Evolutionary conservation across 495 filamentous ascomycete species (phyloP), one percentile per base, ranked within the genome.

Genomic region (Podospora tetraspora): DNA sequence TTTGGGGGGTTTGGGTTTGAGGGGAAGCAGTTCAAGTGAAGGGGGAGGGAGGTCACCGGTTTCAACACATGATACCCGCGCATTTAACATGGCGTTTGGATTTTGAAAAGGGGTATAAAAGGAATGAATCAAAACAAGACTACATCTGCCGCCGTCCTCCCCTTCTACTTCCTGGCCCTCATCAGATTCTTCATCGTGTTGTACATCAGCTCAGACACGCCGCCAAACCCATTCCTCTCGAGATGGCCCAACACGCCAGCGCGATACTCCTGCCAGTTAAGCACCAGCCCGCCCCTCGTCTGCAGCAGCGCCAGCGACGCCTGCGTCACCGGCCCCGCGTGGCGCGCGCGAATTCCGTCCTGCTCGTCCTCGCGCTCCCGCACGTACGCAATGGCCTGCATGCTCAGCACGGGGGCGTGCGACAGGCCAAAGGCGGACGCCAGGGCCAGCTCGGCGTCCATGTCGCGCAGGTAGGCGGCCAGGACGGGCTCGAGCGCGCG

Each of bases 1-100:
- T 81, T 90, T 63, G 93, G 93, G 3, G 93, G 93, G 3, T 96
- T 96, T 82, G 93, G 93, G 4, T 77, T 86, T 57, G 91, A 95
- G 32, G 32, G 32, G 27, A 27, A 27, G 27, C 27, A 27, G 27
- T 27, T 27, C 1, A 27, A 27, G 27, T 27, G 27, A 27, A 27
- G 27, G 27, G 27, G 27, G 27, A 27, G 22, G 30, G 30, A 1
- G 24, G 30, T 23, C 25, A 64, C 19, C 29, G 57, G 30, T 58
- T 23, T 23, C 21, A 59, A 58, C 68, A 71, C 66, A 64, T 62
- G 60, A 67, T 67, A 67, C 64, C 69, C 69, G 67, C 34, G 68
- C 71, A 72, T 72, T 72, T 70, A 72, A 72, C 71, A 72, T 70
- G 71, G 70, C 68, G 64, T 70, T 72, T 59, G n/a, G 25, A 68